Percentiles rank a stretch among this genome's conserved stretches.
Conservation (phyloP, 441 rosid genomes). For the Manihot esculenta region DNA sequence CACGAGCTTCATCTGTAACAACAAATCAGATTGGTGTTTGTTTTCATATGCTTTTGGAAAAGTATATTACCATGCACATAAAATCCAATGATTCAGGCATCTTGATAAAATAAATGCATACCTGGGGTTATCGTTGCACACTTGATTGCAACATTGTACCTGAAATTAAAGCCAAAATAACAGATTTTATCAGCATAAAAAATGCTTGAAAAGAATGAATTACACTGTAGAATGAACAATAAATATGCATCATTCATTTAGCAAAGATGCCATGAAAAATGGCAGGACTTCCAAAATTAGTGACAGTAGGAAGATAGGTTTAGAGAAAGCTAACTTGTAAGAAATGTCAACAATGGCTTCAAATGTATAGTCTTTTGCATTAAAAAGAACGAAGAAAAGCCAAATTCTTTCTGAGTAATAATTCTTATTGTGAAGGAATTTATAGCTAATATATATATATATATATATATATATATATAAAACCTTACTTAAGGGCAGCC, state of each 20-base stretch:
- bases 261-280: background rate
- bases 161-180: slow-evolving; percentile 23
- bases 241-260: background rate
- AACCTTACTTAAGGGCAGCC: slow-evolving; percentile 75
- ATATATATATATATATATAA: background rate
- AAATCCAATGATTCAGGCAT: background rate
- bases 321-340: background rate
- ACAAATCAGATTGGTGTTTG: slow-evolving; percentile 1
- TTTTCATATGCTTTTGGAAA: background rate
- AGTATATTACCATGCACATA: background rate
- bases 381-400: background rate
- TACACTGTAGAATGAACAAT: background rate
- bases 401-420: background rate
- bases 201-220: slow-evolving; percentile 5
- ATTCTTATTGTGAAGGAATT: background rate
- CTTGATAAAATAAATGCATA: slow-evolving; percentile 19
- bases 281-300: background rate
- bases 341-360: background rate
- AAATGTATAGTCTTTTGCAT: background rate
- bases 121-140: slow-evolving; percentile 95
- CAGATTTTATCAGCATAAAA: background rate
- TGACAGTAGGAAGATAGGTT: background rate
- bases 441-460: no score
- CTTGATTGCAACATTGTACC: slow-evolving; percentile 92
- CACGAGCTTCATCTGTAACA: slow-evolving; percentile 69